phyloP scores from a whole-genome alignment of 352 stramenopile species.

The Phytophthora europaea region DNA sequence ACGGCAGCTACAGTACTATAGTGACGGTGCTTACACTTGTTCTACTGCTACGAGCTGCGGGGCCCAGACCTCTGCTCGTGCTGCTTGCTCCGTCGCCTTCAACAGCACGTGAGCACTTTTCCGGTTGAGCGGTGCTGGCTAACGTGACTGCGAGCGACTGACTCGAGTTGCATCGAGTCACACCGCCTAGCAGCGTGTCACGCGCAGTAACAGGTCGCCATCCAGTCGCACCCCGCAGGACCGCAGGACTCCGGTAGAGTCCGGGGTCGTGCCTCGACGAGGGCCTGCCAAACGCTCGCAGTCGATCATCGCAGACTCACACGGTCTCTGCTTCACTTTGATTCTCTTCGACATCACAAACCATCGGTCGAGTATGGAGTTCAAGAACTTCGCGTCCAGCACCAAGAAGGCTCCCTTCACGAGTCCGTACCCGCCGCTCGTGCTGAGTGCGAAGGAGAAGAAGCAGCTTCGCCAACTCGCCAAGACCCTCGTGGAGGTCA shows the following conservation, averaged over 20 bases:
- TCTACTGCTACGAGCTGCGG: neutral
- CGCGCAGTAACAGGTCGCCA: slow-evolving; percentile 12
- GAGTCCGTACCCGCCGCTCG: slow-evolving; percentile 35
- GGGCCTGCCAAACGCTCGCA: neutral
- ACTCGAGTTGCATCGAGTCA: slow-evolving; percentile 1
- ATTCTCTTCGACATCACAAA: slow-evolving; percentile 6
- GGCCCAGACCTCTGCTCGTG: neutral
- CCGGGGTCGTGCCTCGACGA: neutral
- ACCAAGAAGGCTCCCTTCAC: slow-evolving; percentile 35
- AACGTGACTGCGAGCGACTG: neutral
- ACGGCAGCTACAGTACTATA: no score
- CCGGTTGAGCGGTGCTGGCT: neutral
- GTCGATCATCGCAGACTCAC: slow-evolving; percentile 8
- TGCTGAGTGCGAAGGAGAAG: slow-evolving; percentile 28
- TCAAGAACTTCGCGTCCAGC: slow-evolving; percentile 35
- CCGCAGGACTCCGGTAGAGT: slow-evolving; percentile 18
- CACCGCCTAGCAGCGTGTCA: no score
- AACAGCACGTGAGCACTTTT: neutral
- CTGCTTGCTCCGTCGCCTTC: neutral
- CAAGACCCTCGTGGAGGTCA: slow-evolving; percentile 36
- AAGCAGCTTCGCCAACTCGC: slow-evolving; percentile 33
- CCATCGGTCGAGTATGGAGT: slow-evolving; percentile 17
- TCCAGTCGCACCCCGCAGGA: neutral
- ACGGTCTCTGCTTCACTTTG: slow-evolving; percentile 18
- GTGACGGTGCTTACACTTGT: no score